Conservation (phyloP, 345 rosid genomes). For the Rhodamnia rubescens region DNA sequence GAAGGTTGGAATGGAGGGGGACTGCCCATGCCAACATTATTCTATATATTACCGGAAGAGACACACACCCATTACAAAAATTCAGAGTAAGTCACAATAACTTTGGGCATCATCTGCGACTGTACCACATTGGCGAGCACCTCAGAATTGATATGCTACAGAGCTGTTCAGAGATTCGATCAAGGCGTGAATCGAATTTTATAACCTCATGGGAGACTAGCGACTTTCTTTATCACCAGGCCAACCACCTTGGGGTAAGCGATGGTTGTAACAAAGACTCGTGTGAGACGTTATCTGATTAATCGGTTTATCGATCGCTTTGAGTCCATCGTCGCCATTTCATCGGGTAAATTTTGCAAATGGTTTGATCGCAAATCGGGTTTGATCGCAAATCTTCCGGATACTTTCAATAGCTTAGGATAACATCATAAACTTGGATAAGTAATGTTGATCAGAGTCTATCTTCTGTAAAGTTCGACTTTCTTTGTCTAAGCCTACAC, state of each 20-base stretch:
- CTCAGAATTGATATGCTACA: too few species aligned
- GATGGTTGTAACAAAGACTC: not conserved
- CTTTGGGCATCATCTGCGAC: not conserved
- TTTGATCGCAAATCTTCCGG: not conserved
- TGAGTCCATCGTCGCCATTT: not conserved
- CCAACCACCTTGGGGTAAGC: not conserved
- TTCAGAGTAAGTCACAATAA: not conserved
- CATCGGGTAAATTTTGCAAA: not conserved
- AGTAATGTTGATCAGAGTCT: not conserved
- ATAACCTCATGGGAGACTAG: not conserved
- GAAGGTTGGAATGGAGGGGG: too few species aligned
- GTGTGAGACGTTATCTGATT: not conserved
- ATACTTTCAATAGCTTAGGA: not conserved
- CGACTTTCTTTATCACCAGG: not conserved
- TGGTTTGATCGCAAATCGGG: not conserved
- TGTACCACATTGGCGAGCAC: too few species aligned
- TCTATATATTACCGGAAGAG: too few species aligned
- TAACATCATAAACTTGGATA: not conserved
- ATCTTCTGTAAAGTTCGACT: not conserved
- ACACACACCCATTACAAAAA: not conserved
- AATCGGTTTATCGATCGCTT: not conserved
- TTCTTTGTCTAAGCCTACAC: not conserved
- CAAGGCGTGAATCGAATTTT: too few species aligned
- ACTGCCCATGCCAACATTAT: too few species aligned
- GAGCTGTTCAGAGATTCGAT: too few species aligned